Evolutionary conservation across 305 asterid genomes (phyloP).

Genomic region (Fraxinus baroniana): DNA sequence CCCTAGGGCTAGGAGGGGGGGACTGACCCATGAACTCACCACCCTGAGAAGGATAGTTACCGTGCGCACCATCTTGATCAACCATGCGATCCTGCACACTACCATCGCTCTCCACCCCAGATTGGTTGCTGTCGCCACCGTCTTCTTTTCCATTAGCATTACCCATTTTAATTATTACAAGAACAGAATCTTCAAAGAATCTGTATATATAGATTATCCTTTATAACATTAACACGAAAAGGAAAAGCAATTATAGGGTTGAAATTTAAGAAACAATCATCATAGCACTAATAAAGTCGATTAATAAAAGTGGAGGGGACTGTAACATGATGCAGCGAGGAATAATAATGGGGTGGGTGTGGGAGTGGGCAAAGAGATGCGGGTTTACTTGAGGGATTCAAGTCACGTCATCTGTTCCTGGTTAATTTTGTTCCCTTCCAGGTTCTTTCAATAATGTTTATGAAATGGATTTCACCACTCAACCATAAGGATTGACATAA

Average conservation of each 20-base stretch:
- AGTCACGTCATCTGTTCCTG: background rate
- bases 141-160: conserved; percentile 76
- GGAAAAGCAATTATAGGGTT: background rate
- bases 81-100: conserved; percentile 31
- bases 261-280: background rate
- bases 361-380: background rate
- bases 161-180: conserved; percentile 46
- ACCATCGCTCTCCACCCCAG: conserved; percentile 38
- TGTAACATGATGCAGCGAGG: background rate
- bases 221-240: background rate
- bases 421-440: background rate
- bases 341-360: background rate
- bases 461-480: background rate
- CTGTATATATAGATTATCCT: background rate
- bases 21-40: conserved; percentile 72
- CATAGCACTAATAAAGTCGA: background rate
- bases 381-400: background rate
- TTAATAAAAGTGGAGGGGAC: background rate
- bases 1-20: conserved; percentile 94
- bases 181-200: background rate
- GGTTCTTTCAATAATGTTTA: background rate
- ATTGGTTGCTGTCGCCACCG: conserved; percentile 37
- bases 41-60: conserved; percentile 13
- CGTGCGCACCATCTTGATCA: conserved; percentile 34
- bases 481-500: too few relatives aligned